Conservation (phyloP, 352 stramenopile species). For the Phytophthora boehmeriae region DNA sequence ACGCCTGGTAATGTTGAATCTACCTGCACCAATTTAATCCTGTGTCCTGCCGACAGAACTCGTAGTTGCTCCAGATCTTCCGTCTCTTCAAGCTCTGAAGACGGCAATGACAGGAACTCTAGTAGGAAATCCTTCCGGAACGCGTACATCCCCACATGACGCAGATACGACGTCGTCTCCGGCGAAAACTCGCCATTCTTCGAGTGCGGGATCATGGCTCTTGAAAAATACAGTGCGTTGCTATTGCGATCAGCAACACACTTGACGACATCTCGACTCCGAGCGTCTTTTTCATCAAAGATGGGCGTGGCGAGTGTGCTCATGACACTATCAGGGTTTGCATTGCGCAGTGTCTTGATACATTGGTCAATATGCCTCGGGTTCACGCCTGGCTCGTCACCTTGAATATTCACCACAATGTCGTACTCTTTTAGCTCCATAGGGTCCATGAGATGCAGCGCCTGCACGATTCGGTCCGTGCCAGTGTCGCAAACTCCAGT, state of each 20-base stretch:
- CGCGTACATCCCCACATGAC: constrained; percentile 84
- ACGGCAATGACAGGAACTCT: constrained; percentile 63
- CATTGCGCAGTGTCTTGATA: constrained; percentile 56
- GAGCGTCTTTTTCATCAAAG: constrained; percentile 53
- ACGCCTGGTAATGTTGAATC: constrained; percentile 67
- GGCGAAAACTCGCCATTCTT: constrained; percentile 66
- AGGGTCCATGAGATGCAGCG: constrained; percentile 44
- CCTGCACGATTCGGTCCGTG: constrained; percentile 80
- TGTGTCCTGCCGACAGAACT: constrained; percentile 78
- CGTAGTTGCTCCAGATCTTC: constrained; percentile 88
- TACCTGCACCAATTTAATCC: constrained; percentile 73
- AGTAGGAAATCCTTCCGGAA: constrained; percentile 79
- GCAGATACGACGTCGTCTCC: constrained; percentile 56
- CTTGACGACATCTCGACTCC: constrained; percentile 78
- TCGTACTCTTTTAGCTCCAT: constrained; percentile 62
- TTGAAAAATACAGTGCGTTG: constrained; percentile 88
- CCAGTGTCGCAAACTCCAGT: constrained; percentile 74
- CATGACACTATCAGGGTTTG: constrained; percentile 63
- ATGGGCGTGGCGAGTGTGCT: constrained; percentile 81
- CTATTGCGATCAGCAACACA: constrained; percentile 71
- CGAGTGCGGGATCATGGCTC: constrained; percentile 77
- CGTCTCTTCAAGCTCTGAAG: constrained; percentile 55
- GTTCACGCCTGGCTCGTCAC: constrained; percentile 84
- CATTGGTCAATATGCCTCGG: constrained; percentile 77
- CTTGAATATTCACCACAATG: constrained; percentile 85